Evolutionary conservation across 176 grass and related monocot species (phyloP).

Genomic region (Paspalum notatum): DNA sequence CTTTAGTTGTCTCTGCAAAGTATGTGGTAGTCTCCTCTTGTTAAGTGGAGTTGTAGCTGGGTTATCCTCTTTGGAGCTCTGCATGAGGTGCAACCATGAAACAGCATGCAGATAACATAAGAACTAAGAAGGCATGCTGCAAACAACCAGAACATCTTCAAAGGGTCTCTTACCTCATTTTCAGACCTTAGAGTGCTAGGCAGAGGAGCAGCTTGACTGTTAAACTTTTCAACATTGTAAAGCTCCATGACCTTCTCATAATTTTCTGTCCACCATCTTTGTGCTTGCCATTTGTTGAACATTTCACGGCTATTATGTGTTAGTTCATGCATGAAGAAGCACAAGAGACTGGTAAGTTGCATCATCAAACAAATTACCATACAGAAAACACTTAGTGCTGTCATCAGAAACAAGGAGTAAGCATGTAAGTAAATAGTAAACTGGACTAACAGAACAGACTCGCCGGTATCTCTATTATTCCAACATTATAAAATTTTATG

Average conservation of each 20-base stretch:
- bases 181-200: slow-evolving; percentile 63
- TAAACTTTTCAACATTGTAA: slow-evolving; percentile 88
- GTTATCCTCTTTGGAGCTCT: slow-evolving; percentile 72
- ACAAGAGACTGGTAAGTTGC: slow-evolving; percentile 4
- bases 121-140: slow-evolving; percentile 31
- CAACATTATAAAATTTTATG: background rate
- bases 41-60: slow-evolving; percentile 49
- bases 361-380: slow-evolving; percentile 1
- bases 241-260: slow-evolving; percentile 90
- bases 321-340: slow-evolving; percentile 18
- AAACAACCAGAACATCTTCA: background rate
- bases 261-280: slow-evolving; percentile 93
- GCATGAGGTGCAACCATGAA: slow-evolving; percentile 19
- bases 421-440: background rate
- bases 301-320: slow-evolving; percentile 69
- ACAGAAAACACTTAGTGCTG: background rate
- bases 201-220: slow-evolving; percentile 59
- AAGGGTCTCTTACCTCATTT: slow-evolving; percentile 49
- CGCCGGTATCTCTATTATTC: background rate
- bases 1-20: slow-evolving; percentile 46
- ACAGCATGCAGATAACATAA: background rate
- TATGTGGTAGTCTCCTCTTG: slow-evolving; percentile 49
- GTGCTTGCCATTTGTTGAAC: slow-evolving; percentile 86
- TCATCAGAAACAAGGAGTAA: slow-evolving; percentile 3
- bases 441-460: background rate